phyloP scores from a whole-genome alignment of 768 basidiomycete species.

The Russula brevipes region DNA sequence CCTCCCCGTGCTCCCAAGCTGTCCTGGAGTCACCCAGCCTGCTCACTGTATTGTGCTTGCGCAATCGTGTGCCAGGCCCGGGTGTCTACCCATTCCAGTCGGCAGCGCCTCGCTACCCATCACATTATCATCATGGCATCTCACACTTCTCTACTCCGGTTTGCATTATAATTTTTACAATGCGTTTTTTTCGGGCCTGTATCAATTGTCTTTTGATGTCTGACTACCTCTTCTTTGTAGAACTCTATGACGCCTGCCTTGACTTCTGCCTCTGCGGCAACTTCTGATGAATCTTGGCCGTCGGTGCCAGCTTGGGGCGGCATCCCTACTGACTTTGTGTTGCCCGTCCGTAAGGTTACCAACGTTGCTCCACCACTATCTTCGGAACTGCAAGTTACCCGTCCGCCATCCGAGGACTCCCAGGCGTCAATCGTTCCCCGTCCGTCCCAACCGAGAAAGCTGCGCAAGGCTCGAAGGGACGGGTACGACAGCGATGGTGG shows the following conservation, averaged over 20 bases:
- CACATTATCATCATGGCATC: not conserved
- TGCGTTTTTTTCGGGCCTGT: not conserved
- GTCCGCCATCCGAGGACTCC: constrained; percentile 7
- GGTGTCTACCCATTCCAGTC: not conserved
- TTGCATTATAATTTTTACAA: not conserved
- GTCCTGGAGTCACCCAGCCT: no score
- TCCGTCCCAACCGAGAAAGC: constrained; percentile 28
- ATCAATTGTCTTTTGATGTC: not conserved
- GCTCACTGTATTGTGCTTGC: not conserved
- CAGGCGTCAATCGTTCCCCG: not conserved
- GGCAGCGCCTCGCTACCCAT: no score
- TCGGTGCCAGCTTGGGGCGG: constrained; percentile 26
- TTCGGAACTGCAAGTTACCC: not conserved
- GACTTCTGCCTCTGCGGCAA: constrained; percentile 39
- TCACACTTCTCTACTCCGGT: not conserved
- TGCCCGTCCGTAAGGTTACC: not conserved
- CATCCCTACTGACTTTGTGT: constrained; percentile 14
- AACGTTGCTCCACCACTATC: not conserved
- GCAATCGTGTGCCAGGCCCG: not conserved
- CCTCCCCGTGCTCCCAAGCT: no score
- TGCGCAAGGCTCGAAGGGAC: constrained; percentile 27
- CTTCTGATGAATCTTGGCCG: constrained; percentile 41
- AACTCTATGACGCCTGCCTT: constrained; percentile 32
- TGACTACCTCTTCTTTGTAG: constrained; percentile 20
- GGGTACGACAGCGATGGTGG: constrained; percentile 33